Percentiles rank a stretch among this genome's conserved stretches.
Conservation (phyloP, 2,329 filamentous ascomycete species). For the Stagonosporopsis tanaceti region DNA sequence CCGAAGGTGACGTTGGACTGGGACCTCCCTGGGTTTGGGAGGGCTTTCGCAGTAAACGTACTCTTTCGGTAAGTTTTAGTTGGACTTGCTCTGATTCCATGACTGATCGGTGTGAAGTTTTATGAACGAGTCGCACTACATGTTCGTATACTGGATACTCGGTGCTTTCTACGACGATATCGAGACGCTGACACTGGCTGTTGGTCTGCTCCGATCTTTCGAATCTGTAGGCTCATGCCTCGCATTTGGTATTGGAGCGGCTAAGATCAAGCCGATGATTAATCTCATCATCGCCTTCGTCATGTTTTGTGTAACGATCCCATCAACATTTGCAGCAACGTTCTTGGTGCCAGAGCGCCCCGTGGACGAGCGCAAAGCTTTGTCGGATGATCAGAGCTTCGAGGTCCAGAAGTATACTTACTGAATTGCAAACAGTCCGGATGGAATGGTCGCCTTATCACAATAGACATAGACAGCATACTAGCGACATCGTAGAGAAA, state of each 20-base stretch:
- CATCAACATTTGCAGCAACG: constrained; percentile 34
- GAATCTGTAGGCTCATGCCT: constrained; percentile 59
- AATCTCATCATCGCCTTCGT: constrained; percentile 59
- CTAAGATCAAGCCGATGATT: constrained; percentile 56
- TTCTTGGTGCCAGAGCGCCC: constrained; percentile 34
- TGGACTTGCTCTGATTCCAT: no score
- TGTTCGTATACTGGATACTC: constrained; percentile 62
- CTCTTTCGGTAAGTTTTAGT: constrained; percentile 51
- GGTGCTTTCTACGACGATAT: constrained; percentile 61
- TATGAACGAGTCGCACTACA: constrained; percentile 60
- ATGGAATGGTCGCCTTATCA: not conserved
- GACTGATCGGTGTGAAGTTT: constrained; percentile 40
- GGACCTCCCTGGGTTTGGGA: constrained; percentile 54
- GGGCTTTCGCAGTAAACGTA: constrained; percentile 59
- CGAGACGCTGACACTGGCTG: constrained; percentile 59
- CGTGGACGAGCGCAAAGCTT: constrained; percentile 22
- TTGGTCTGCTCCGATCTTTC: constrained; percentile 59
- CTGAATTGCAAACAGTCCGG: not conserved
- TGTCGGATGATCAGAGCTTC: constrained; percentile 10
- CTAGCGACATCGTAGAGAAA: not conserved
- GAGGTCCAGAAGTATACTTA: not conserved
- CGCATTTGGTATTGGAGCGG: constrained; percentile 59
- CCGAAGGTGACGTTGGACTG: constrained; percentile 56
- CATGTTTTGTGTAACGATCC: constrained; percentile 56
- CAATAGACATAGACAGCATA: not conserved